Conservation (phyloP, 495 filamentous ascomycete species). For the Aspergillus taichungensis region DNA sequence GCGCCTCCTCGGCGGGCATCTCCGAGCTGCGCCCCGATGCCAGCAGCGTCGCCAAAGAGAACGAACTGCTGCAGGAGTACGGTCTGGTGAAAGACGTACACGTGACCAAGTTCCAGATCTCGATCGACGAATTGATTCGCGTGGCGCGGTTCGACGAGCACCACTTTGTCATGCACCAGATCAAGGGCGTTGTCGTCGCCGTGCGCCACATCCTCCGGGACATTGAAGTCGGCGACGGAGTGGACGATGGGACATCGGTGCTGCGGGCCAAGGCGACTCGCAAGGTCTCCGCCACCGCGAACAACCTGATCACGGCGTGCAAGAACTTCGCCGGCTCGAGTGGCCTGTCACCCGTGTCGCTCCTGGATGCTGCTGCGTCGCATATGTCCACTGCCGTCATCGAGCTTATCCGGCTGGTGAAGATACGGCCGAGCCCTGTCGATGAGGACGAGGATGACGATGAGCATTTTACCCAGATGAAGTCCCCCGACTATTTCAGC, state of each 20-base stretch:
- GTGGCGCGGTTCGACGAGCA: slow-evolving; percentile 65
- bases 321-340: slow-evolving; percentile 77
- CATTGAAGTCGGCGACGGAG: slow-evolving; percentile 48
- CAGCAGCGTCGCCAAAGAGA: slow-evolving; percentile 53
- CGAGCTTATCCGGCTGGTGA: slow-evolving; percentile 72
- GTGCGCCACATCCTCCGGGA: slow-evolving; percentile 76
- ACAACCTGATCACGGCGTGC: slow-evolving; percentile 88
- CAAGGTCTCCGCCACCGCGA: slow-evolving; percentile 80
- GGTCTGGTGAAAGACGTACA: slow-evolving; percentile 84
- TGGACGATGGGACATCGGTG: slow-evolving; percentile 31
- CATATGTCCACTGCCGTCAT: slow-evolving; percentile 80
- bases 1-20: slow-evolving; percentile 69
- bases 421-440: slow-evolving; percentile 66
- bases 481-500: slow-evolving; percentile 42
- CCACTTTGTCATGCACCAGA: slow-evolving; percentile 60
- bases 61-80: slow-evolving; percentile 58
- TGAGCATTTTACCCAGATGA: slow-evolving; percentile 30
- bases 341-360: slow-evolving; percentile 87
- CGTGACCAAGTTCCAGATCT: slow-evolving; percentile 90
- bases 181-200: slow-evolving; percentile 72
- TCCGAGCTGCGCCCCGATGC: slow-evolving; percentile 55
- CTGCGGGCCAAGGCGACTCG: slow-evolving; percentile 58
- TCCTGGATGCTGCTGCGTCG: slow-evolving; percentile 91
- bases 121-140: slow-evolving; percentile 86
- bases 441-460: slow-evolving; percentile 70